Evolutionary conservation across 2,329 filamentous ascomycete genomes (phyloP).

Genomic region (Sclerotinia subarctica): DNA sequence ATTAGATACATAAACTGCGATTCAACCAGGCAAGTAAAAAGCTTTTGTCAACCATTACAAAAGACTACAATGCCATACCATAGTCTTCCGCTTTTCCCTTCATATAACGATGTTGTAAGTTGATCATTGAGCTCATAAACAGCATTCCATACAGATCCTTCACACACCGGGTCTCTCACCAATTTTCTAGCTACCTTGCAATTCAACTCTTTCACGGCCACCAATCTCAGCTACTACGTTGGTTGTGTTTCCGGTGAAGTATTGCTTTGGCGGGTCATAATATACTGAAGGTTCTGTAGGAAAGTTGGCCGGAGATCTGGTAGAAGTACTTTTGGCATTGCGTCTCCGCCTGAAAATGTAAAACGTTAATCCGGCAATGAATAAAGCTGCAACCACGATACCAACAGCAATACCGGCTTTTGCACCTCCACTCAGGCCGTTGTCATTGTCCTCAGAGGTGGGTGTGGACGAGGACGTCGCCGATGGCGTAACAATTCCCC

Average conservation of each 20-base stretch:
- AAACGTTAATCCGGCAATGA: neutral
- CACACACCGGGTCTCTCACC: too few relatives aligned
- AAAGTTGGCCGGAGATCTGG: neutral
- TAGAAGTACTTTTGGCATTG: neutral
- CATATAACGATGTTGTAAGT: too few relatives aligned
- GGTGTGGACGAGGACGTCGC: neutral
- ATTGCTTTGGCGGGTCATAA: neutral
- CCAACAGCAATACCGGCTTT: constrained; percentile 12
- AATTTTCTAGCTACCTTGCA: neutral
- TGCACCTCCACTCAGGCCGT: neutral
- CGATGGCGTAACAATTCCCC: neutral
- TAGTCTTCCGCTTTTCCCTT: neutral
- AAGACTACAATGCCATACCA: neutral
- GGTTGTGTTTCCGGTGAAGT: neutral
- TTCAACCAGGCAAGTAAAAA: neutral
- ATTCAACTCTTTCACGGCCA: neutral
- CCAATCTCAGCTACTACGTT: neutral
- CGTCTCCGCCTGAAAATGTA: neutral
- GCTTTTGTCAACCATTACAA: neutral
- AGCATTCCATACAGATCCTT: neutral
- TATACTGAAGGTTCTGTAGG: neutral
- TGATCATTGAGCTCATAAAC: neutral
- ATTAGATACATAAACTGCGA: neutral
- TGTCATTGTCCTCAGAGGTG: neutral
- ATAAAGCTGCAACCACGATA: neutral